Base-by-base conservation (phyloP, 78 protist species). In the Dictyostelium capitatum region DNA sequence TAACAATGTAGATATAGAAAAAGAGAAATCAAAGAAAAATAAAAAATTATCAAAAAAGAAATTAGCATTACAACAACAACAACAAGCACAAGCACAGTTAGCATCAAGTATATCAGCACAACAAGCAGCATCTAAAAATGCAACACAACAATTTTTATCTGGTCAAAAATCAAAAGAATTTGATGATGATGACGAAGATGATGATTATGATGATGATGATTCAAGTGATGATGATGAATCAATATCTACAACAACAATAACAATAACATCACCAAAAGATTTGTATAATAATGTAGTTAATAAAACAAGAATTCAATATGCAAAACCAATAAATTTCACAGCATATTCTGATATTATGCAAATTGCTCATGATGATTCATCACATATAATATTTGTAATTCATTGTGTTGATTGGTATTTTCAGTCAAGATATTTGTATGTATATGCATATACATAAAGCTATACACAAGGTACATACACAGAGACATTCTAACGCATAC, bases 331-430 rank as follows among this genome's bases (percentile, higher is more conserved):
- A 11, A n/a, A 83, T 11, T 87, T 75, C 70, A 62, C 83, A 9
- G 4, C 93, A 25, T 23, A 77, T 4, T 6, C 37, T 10, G 79
- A 87, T 11, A 78, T 79, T 6, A 51, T 87, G 37, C 75, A 87
- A 14, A 19, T 48, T 17, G 93, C 93, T 10, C 83, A 87, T 41
- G 93, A 87, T 11, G 93, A 87, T 78, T 64, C 79, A 12, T 54
- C 48, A 37, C 93, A 77, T 87, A 8, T 87, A 9, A 74, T 87
- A 10, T 87, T 87, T 64, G 78, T 87, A 9, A 51, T 87, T 19
- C 23, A 64, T 77, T 74, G 83, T 87, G 93, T 87, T 9, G 84
- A 77, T 77, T 87, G 93, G 93, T 77, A 59, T 43, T 23, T 47
- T 30, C 23, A 75, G 4, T 28, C 73, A 17, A 75, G 93, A 51